Conservation (phyloP, 257 asterid genomes). For the Petunia secreta region DNA sequence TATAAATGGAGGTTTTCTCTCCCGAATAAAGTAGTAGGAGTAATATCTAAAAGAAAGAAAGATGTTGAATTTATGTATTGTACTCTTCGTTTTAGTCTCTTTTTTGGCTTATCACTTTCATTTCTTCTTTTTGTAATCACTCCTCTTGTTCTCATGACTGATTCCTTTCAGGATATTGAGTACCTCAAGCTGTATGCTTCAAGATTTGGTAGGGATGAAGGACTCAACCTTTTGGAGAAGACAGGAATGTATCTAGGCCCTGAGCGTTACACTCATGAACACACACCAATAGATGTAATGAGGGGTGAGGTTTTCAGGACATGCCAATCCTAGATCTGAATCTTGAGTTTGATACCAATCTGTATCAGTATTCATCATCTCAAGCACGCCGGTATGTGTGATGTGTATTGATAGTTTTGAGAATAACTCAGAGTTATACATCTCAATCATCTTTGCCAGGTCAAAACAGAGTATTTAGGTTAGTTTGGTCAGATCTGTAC, state of each 20-base stretch:
- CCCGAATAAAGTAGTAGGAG: background rate
- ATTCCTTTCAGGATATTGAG: slow-evolving; percentile 66
- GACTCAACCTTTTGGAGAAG: slow-evolving; percentile 74
- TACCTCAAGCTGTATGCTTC: slow-evolving; percentile 81
- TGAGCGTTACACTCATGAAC: slow-evolving; percentile 84
- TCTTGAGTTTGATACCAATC: slow-evolving; percentile 15
- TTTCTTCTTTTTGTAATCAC: background rate
- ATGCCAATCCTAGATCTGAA: slow-evolving; percentile 51
- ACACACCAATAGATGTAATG: slow-evolving; percentile 81
- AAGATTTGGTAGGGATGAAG: slow-evolving; percentile 88
- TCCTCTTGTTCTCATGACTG: slow-evolving; percentile 9
- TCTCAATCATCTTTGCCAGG: slow-evolving; percentile 16
- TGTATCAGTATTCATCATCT: background rate
- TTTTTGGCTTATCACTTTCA: background rate
- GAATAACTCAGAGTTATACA: background rate
- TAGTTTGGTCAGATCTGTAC: slow-evolving; percentile 7
- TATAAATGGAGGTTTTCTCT: background rate
- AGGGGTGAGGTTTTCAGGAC: slow-evolving; percentile 89
- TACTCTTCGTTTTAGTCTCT: background rate
- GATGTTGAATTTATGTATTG: background rate
- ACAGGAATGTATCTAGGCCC: slow-evolving; percentile 90
- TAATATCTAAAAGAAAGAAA: background rate
- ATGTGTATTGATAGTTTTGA: slow-evolving; percentile 1
- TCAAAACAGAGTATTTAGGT: slow-evolving; percentile 6
- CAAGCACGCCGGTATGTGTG: slow-evolving; percentile 1